Conservation (phyloP, 306 rosid genomes). For the Medicago lupulina region DNA sequence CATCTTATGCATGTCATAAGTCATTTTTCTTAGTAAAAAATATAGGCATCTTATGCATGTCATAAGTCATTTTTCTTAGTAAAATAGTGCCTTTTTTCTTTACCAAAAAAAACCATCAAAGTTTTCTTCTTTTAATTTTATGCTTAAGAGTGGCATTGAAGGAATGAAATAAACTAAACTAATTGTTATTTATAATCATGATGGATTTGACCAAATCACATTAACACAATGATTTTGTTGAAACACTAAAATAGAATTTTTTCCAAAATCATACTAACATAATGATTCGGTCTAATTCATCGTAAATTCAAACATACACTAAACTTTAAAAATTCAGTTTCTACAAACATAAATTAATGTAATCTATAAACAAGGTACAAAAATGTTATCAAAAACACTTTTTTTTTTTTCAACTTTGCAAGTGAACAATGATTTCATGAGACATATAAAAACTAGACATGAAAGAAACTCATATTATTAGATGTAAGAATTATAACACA, state of each 20-base stretch:
- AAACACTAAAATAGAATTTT: neutral
- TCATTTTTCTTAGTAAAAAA: neutral
- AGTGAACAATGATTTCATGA: conserved; percentile 28
- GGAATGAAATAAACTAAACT: too few relatives aligned
- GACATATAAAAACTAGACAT: conserved; percentile 3
- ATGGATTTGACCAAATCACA: neutral
- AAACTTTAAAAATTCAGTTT: neutral
- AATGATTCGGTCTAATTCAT: neutral
- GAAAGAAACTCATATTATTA: neutral
- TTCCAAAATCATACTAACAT: neutral
- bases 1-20: neutral
- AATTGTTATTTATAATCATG: neutral
- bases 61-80: neutral
- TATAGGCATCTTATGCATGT: conserved; percentile 2
- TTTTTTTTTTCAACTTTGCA: conserved; percentile 31
- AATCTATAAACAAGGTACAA: conserved; percentile 28
- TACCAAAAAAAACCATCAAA: neutral
- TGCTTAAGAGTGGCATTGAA: too few relatives aligned
- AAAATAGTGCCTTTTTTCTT: neutral
- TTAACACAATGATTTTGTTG: neutral
- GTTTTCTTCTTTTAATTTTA: too few relatives aligned
- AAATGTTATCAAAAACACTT: conserved; percentile 15
- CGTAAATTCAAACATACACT: neutral
- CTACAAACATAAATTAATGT: neutral
- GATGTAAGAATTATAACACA: too few relatives aligned